Conservation (phyloP, 768 basidiomycete genomes). For the Melanogaster broomeanus region DNA sequence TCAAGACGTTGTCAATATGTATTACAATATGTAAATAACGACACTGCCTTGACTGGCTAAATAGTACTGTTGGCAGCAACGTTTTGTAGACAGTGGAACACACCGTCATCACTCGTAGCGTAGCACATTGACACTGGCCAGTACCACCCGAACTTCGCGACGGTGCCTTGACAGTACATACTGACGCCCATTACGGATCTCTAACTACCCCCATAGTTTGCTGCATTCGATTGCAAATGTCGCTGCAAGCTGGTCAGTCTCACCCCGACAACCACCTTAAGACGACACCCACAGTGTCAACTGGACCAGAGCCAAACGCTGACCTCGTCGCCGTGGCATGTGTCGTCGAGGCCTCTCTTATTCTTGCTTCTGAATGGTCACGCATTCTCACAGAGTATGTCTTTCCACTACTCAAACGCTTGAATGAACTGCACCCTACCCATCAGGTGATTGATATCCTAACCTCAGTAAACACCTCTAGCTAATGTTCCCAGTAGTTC, state of each 20-base stretch:
- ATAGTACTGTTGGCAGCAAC: no score
- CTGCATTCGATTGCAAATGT: no score
- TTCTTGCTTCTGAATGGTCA: conserved; percentile 55
- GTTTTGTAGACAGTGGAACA: not conserved
- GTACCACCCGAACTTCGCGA: not conserved
- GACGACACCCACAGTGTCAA: conserved; percentile 16
- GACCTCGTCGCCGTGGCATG: conserved; percentile 52
- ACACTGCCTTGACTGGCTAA: no score
- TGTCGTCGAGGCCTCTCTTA: conserved; percentile 61
- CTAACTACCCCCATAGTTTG: no score
- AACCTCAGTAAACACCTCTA: not conserved
- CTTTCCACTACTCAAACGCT: conserved; percentile 50
- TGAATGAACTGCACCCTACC: conserved; percentile 43
- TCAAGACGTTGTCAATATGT: no score
- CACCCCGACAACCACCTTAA: not conserved
- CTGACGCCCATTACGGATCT: no score
- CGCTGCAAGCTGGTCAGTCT: not conserved
- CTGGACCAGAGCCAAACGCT: conserved; percentile 9
- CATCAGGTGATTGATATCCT: conserved; percentile 35
- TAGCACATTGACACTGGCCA: no score
- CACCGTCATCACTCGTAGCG: not conserved
- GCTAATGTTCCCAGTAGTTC: conserved; percentile 27
- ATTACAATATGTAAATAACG: no score
- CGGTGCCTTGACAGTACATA: not conserved
- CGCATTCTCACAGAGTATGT: conserved; percentile 49